These are phyloP conservation scores for Colletotrichum salicis DNA, from an alignment of 2,329 filamentous ascomycete genomes.

Conservation along the genomic window DNA sequence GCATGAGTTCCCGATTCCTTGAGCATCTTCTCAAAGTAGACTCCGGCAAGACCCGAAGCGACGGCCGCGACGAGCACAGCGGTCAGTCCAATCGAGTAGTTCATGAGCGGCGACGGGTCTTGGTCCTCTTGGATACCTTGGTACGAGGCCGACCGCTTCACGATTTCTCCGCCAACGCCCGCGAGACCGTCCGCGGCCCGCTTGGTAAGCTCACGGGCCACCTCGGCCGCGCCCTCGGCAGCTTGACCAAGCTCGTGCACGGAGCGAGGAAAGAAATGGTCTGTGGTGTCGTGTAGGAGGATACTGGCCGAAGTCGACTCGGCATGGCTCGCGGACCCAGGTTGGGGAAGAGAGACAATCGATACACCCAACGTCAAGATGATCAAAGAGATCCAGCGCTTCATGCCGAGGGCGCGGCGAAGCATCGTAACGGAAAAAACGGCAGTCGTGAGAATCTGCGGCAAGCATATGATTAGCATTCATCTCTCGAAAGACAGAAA, in stretches of 20 bases:
- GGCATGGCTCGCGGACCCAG: conserved; percentile 49
- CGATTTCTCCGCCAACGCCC: conserved; percentile 39
- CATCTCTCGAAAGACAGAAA: background rate
- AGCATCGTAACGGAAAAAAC: conserved; percentile 86
- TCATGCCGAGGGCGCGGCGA: conserved; percentile 73
- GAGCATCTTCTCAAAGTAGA: conserved; percentile 90
- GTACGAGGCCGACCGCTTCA: conserved; percentile 85
- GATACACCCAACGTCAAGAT: conserved; percentile 84
- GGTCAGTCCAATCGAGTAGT: conserved; percentile 80
- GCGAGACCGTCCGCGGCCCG: conserved; percentile 53
- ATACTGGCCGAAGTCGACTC: conserved; percentile 65
- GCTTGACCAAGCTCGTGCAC: conserved; percentile 78
- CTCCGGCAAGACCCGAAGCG: conserved; percentile 85
- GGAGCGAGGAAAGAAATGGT: conserved; percentile 80
- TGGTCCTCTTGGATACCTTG: conserved; percentile 82
- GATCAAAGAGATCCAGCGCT: conserved; percentile 83
- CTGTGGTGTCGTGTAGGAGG: conserved; percentile 70
- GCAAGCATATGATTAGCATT: background rate
- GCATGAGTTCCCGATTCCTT: conserved; percentile 82
- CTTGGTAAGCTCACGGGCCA: conserved; percentile 62
- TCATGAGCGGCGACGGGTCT: conserved; percentile 67
- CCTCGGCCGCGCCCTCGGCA: conserved; percentile 54
- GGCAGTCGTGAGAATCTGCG: conserved; percentile 83
- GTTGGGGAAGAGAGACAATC: conserved; percentile 79
- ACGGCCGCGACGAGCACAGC: conserved; percentile 82